Evolutionary conservation across 2,329 filamentous ascomycete genomes (phyloP).

Genomic region (Bimuria novae-zelandiae): DNA sequence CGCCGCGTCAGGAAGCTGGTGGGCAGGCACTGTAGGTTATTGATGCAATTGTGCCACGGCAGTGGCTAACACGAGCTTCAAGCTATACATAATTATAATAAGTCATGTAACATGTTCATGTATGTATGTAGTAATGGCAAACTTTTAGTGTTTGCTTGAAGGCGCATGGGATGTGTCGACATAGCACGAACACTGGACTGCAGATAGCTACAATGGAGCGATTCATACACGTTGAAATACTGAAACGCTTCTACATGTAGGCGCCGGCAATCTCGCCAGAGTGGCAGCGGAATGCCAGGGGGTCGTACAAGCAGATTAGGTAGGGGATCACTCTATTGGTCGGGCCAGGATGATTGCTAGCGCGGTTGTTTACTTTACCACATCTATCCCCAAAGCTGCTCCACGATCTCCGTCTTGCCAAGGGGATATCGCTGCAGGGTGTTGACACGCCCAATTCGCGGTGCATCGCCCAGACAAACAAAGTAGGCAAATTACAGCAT

Average conservation of each 20-base stretch:
- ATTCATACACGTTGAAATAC: background rate
- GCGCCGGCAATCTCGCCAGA: background rate
- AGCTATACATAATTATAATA: slow-evolving; percentile 11
- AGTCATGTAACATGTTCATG: slow-evolving; percentile 11
- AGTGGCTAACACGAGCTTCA: slow-evolving; percentile 8
- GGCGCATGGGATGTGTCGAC: too few relatives aligned
- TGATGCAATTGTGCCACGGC: background rate
- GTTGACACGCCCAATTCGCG: slow-evolving; percentile 30
- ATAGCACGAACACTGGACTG: slow-evolving; percentile 3
- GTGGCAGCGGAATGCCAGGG: slow-evolving; percentile 32
- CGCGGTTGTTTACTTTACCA: slow-evolving; percentile 39
- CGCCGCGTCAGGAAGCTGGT: slow-evolving; percentile 19
- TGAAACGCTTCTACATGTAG: background rate
- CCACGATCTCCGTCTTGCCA: slow-evolving; percentile 32
- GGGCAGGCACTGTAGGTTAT: slow-evolving; percentile 16
- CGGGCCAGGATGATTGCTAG: slow-evolving; percentile 38
- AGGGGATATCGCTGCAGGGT: slow-evolving; percentile 26
- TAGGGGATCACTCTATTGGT: slow-evolving; percentile 36
- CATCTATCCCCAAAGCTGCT: slow-evolving; percentile 26
- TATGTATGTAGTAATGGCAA: slow-evolving; percentile 3
- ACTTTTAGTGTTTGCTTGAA: slow-evolving; percentile 7
- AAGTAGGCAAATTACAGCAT: slow-evolving; percentile 16
- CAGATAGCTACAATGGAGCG: slow-evolving; percentile 5
- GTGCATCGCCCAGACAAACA: slow-evolving; percentile 27
- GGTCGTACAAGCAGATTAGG: slow-evolving; percentile 38